Conservation (phyloP, 805 yeast species). For the Candida xiaguanensis region DNA sequence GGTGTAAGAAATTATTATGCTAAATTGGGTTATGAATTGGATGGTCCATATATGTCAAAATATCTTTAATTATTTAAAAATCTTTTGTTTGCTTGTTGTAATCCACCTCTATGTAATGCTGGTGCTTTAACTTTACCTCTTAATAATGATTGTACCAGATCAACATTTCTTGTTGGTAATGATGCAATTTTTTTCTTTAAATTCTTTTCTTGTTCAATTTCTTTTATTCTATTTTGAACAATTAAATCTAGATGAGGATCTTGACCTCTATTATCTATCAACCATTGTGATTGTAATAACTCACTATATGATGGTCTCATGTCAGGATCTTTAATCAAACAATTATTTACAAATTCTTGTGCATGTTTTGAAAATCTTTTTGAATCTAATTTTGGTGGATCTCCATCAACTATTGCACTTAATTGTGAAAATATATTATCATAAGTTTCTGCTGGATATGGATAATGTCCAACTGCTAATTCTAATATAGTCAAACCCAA, state of each 20-base stretch:
- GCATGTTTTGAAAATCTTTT: conserved; percentile 70
- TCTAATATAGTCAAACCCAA: conserved; percentile 86
- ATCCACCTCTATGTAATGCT: conserved; percentile 42
- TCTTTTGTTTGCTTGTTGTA: conserved; percentile 16
- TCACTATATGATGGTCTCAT: conserved; percentile 77
- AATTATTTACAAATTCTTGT: conserved; percentile 69
- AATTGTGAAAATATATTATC: conserved; percentile 88
- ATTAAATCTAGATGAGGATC: conserved; percentile 29
- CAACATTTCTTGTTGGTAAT: conserved; percentile 15
- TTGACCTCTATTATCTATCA: conserved; percentile 45
- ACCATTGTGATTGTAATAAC: conserved; percentile 82
- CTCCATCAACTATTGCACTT: conserved; percentile 95
- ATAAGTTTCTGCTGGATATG: conserved; percentile 94
- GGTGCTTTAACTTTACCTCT: conserved; percentile 41
- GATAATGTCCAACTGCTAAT: conserved; percentile 86
- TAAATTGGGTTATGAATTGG: conserved; percentile 83
- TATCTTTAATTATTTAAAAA: conserved; percentile 9
- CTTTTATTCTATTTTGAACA: conserved; percentile 19
- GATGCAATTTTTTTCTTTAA: conserved; percentile 2
- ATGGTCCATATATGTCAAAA: conserved; percentile 97
- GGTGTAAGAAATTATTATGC: conserved; percentile 97
- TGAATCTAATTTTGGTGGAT: conserved; percentile 77
- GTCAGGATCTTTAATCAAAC: conserved; percentile 77
- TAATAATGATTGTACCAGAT: conserved; percentile 37
- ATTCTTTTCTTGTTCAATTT: conserved; percentile 11